phyloP scores from a whole-genome alignment of 1,139 yeast genomes.

The Debaryomyces coudertii region DNA sequence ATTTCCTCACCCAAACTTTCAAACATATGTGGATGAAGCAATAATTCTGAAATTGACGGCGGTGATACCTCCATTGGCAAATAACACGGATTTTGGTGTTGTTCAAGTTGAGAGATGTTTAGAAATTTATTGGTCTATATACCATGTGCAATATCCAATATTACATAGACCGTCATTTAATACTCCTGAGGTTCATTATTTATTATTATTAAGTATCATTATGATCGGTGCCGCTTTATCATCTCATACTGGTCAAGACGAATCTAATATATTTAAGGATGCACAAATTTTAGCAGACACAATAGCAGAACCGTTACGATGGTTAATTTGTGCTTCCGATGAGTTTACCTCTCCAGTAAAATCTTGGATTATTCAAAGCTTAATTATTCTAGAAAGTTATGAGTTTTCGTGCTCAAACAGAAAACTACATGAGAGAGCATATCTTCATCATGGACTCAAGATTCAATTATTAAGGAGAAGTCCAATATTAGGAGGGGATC shows the following conservation, averaged over 20 bases:
- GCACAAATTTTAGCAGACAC: slow-evolving; percentile 23
- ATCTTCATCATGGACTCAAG: slow-evolving; percentile 68
- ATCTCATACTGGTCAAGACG: background rate
- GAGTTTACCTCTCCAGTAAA: slow-evolving; percentile 53
- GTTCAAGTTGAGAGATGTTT: slow-evolving; percentile 18
- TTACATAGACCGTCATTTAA: slow-evolving; percentile 59
- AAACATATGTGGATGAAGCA: slow-evolving; percentile 5
- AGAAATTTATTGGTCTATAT: slow-evolving; percentile 48
- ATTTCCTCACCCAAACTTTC: slow-evolving; percentile 6
- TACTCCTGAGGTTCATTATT: slow-evolving; percentile 49
- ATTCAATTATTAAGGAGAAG: slow-evolving; percentile 65
- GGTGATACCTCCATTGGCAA: slow-evolving; percentile 3
- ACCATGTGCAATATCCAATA: slow-evolving; percentile 58
- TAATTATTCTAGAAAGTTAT: slow-evolving; percentile 57
- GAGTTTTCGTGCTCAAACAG: slow-evolving; percentile 50
- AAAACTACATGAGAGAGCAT: slow-evolving; percentile 63
- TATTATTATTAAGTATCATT: slow-evolving; percentile 52
- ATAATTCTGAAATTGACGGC: slow-evolving; percentile 1
- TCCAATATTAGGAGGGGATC: slow-evolving; percentile 63
- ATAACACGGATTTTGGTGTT: background rate
- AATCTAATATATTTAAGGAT: slow-evolving; percentile 6
- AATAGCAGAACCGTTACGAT: slow-evolving; percentile 60
- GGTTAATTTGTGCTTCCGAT: slow-evolving; percentile 53
- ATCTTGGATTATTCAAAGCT: slow-evolving; percentile 61
- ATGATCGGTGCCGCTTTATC: slow-evolving; percentile 51